These are phyloP conservation scores for Zea mays DNA, from an alignment of 176 grass and related monocot genomes.

Conservation along the genomic window DNA sequence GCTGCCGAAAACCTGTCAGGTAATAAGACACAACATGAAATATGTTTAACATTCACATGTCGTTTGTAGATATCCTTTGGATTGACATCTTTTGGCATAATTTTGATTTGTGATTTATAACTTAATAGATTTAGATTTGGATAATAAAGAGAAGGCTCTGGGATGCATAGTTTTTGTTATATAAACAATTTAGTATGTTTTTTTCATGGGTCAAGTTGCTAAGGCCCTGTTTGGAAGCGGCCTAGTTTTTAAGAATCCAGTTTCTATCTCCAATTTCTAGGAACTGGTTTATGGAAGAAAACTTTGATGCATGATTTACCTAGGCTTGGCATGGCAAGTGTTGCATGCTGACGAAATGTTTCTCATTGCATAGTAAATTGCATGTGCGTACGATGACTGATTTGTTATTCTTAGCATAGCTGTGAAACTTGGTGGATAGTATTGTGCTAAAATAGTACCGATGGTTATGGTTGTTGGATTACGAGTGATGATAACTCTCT, in stretches of 20 bases:
- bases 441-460: background rate
- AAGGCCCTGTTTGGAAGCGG: background rate
- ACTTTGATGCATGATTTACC: too few relatives aligned
- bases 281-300: too few relatives aligned
- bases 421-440: background rate
- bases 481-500: background rate
- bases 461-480: background rate
- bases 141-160: background rate
- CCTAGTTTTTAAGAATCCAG: too few relatives aligned
- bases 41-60: constrained; percentile 4
- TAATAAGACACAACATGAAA: constrained; percentile 33
- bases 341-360: background rate
- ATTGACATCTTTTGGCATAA: background rate
- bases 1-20: constrained; percentile 92
- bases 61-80: background rate
- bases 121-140: background rate
- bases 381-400: background rate
- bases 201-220: background rate
- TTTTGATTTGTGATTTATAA: background rate
- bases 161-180: background rate
- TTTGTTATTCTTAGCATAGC: background rate
- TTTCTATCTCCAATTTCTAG: too few relatives aligned
- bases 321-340: background rate
- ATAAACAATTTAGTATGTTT: background rate
- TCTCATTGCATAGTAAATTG: background rate